Evolutionary conservation across 495 filamentous ascomycete species (phyloP), one percentile per base, ranked within the genome.

Genomic region (Talaromyces liani): DNA sequence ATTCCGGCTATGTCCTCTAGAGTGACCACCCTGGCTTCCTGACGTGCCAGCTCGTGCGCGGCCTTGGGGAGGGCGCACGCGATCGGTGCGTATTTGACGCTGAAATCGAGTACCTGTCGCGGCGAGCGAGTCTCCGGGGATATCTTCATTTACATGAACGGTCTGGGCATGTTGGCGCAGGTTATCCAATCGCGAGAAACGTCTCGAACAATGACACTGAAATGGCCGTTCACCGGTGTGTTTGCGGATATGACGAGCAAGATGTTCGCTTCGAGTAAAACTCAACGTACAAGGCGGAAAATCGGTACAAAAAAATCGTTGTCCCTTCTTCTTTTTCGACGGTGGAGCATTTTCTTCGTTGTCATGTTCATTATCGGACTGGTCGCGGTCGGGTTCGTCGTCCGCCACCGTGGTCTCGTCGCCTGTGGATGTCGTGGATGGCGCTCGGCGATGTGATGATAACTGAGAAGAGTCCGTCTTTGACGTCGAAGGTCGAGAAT

Each of bases 221-320:
- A 98, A 98, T 1, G 94, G 94, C 14, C 94, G 90, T 75, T 98
- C 94, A 20, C 94, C 94, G 2, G 94, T 98, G 71, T 98, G 94
- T 85, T 98, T 98, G 67, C 93, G 86, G 65, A 98, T 98, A 66
- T 98, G 94, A 33, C 94, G 84, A 12, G 94, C 94, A 60, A 98
- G 74, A 77, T 98, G 94, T 72, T 98, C 94, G 70, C 95, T 98
- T 45, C 94, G 84, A 2, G 94, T 98, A 73, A 98, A 98, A 72
- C 93, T 96, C 27, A 98, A 75, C 69, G 88, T 92, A 75, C 94
- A 98, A 18, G 92, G 91, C 49, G 95, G 95, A 69, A 93, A 97
- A 25, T 96, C 91, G n/a, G 90, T 96, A 77, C 94, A 98, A 73
- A 91, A 97, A 70, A 98, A 98, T 53, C 92, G 84, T 71, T 97